Evolutionary conservation across 305 asterid species (phyloP).

Genomic region (Petunia hybrid): DNA sequence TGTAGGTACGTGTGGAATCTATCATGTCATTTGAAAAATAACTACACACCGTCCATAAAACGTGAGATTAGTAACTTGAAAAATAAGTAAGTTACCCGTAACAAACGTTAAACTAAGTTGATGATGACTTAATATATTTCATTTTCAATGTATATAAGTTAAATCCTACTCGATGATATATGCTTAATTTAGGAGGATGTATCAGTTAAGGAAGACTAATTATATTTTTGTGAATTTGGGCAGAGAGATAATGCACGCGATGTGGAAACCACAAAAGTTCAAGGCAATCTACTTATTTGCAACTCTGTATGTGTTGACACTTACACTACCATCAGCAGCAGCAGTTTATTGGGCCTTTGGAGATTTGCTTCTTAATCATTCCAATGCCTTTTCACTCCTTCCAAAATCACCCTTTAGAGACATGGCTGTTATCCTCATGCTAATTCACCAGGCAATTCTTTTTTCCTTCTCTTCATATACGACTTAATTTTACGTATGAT

Average conservation of each 20-base stretch:
- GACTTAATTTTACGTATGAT: too few species aligned
- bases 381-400: constrained; percentile 79
- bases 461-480: not conserved
- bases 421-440: constrained; percentile 84
- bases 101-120: too few species aligned
- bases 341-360: constrained; percentile 90
- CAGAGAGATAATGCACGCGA: constrained; percentile 87
- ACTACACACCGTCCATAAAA: too few species aligned
- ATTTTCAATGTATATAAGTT: too few species aligned
- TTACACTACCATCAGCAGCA: constrained; percentile 80
- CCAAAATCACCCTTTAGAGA: constrained; percentile 73
- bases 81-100: too few species aligned
- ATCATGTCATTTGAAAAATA: too few species aligned
- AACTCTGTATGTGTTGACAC: constrained; percentile 69
- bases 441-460: constrained; percentile 69
- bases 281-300: constrained; percentile 74
- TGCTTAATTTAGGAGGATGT: too few species aligned
- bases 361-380: constrained; percentile 71
- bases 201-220: not conserved
- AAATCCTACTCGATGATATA: not conserved
- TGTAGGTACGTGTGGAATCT: not conserved
- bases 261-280: constrained; percentile 89
- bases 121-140: not conserved
- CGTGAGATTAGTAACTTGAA: too few species aligned
- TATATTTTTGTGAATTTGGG: constrained; percentile 35